Percentiles rank a stretch among this genome's conserved stretches.
These are phyloP conservation scores for Aspergillus candidus DNA, from an alignment of 2,329 filamentous ascomycete species.

Conservation along the genomic window DNA sequence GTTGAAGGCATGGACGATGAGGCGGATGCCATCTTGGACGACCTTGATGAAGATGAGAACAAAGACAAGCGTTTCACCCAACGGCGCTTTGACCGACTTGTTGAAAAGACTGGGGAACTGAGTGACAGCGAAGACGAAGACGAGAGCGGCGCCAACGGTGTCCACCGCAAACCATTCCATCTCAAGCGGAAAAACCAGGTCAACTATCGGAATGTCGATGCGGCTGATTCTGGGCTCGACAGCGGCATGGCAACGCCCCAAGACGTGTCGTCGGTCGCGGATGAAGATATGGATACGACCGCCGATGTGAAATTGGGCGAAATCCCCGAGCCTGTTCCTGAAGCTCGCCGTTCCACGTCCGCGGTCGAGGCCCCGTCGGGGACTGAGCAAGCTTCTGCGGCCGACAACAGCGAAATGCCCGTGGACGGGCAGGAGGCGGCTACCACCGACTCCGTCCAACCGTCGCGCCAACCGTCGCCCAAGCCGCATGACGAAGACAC, in stretches of 20 bases:
- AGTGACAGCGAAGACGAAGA: constrained; percentile 90
- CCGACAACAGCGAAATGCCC: constrained; percentile 28
- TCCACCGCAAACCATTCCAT: constrained; percentile 50
- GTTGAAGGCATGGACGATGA: constrained; percentile 57
- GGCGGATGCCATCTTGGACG: constrained; percentile 58
- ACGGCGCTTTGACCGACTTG: constrained; percentile 72
- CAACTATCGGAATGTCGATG: constrained; percentile 55
- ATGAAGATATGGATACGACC: constrained; percentile 37
- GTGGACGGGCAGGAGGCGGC: constrained; percentile 26
- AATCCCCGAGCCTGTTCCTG: constrained; percentile 31
- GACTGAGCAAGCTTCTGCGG: constrained; percentile 27
- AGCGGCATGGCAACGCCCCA: constrained; percentile 46
- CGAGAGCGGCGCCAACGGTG: constrained; percentile 61
- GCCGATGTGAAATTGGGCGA: constrained; percentile 39
- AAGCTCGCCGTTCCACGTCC: constrained; percentile 26
- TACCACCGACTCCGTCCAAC: constrained; percentile 19
- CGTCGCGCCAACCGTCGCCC: constrained; percentile 26
- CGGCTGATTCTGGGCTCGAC: constrained; percentile 49
- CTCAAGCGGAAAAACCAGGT: constrained; percentile 53
- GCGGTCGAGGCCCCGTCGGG: constrained; percentile 25
- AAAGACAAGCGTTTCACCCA: constrained; percentile 77
- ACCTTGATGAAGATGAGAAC: constrained; percentile 77
- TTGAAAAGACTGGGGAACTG: constrained; percentile 71
- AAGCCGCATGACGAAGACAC: constrained; percentile 31
- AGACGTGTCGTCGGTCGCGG: constrained; percentile 38